Evolutionary conservation across 495 filamentous ascomycete species (phyloP), one percentile per base, ranked within the genome.

Genomic region (Talaromyces trachyspermus): DNA sequence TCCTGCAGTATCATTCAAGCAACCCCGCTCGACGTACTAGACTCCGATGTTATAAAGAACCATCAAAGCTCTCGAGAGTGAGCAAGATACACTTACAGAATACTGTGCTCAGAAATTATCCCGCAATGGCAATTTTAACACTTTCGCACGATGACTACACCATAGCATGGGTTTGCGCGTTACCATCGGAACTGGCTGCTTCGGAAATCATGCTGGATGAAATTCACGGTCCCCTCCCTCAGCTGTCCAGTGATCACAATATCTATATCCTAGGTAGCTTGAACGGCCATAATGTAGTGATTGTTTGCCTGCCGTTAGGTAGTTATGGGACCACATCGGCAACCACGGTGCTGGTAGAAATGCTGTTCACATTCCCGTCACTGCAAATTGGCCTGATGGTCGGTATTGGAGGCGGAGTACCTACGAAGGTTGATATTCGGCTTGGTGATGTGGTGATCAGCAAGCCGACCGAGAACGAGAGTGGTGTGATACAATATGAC

Each of bases 371-470:
- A 8, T 72, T 73, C 36, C 51, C 52, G 17, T 36, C 32, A 1
- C 55, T 74, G 19, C 61, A 56, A 30, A 62, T 70, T 50, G 57
- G 54, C 20, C 51, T 75, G 19, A 64, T 73, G 54, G 69, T 75
- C 15, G 71, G 62, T 25, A 54, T 69, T 48, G 62, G 56, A 20
- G 64, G 58, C 20, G 62, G 62, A 29, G 65, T 60, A 23, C 59
- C 63, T 23, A 55, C 54, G 46, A 55, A 49, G 41, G 40, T 56
- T 24, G 64, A 73, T 46, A 56, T 68, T 37, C 58, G 59, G 32
- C 60, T 73, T 8, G 70, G 71, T 20, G 69, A 72, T 55, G 58
- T 74, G 10, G 68, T 74, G 2, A 60, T 76, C 41, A 64, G 68
- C 54, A 48, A 58, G 20, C 61, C 65, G 6, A 51, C 25, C n/a